Percentiles rank a stretch among this genome's conserved stretches.
phyloP scores from a whole-genome alignment of 192 early-diverging fungal species.

The Entomortierella lignicola region DNA sequence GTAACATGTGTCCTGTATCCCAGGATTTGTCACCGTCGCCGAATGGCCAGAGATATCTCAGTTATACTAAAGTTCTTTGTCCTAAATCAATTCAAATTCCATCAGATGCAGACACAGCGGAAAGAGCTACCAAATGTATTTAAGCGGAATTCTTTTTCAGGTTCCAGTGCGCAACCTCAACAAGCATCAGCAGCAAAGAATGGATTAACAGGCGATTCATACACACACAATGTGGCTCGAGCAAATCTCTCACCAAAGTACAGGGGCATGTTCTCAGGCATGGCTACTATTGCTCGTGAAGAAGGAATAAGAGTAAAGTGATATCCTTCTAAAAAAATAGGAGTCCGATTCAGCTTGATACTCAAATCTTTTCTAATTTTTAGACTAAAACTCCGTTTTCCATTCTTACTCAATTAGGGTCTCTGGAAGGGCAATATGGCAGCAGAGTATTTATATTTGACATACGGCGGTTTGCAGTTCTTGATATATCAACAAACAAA shows the following conservation, averaged over 20 bases:
- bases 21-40: no score
- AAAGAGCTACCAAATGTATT: conserved; percentile 39
- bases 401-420: conserved; percentile 66
- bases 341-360: no score
- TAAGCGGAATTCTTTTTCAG: conserved; percentile 11
- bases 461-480: conserved; percentile 92
- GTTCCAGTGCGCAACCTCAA: not conserved
- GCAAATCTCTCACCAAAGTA: conserved; percentile 58
- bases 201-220: not conserved
- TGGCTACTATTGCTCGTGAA: conserved; percentile 74
- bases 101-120: conserved; percentile 44
- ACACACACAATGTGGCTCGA: not conserved
- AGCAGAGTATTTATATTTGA: conserved; percentile 92
- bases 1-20: no score
- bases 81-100: not conserved
- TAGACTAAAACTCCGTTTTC: no score
- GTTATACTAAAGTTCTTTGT: not conserved
- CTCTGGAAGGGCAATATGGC: conserved; percentile 96
- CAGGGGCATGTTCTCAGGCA: conserved; percentile 72
- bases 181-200: not conserved
- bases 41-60: not conserved
- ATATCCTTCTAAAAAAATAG: no score
- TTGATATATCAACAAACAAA: conserved; percentile 74
- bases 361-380: no score
- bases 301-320: conserved; percentile 88